Evolutionary conservation across 164 flowering plant genomes (phyloP), one percentile per base, ranked within the genome.

Genomic region (Dillenia turbinata): DNA sequence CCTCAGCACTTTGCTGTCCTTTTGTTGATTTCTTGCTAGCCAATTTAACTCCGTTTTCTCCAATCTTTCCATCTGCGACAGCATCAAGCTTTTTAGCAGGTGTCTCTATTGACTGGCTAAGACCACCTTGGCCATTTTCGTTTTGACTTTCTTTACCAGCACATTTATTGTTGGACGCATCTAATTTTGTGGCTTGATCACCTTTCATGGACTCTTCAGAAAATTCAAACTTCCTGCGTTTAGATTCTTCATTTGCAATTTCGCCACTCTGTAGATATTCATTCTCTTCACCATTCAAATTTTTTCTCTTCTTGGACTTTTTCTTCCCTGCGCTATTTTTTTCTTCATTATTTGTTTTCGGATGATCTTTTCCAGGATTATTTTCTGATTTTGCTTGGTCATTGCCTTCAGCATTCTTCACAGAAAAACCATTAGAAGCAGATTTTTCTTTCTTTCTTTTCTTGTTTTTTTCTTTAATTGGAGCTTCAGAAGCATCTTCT

Each of bases 231-330:
- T 81, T 79, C 40, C 75, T 77, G 45, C 75, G 74, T 56, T 81
- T 75, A 3, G 62, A 26, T 60, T 76, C 78, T 63, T 79, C 79
- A 58, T 10, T 52, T 24, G 6, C 61, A 52, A 52, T 69, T 55
- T 68, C 61, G 5, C 67, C 74, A 69, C 50, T 61, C 54, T 64
- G 59, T 52, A 59, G 61, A 57, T 52, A n/a, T 44, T 68, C 73
- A 47, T 17, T 62, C 56, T 75, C 82, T 59, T 77, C 89, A 71
- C 76, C 56, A 60, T 56, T 74, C 33, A 54, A 46, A 57, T 84
- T 74, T 74, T 90, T 88, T 62, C 90, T 82, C 65, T 88, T 88
- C 77, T 84, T 86, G 46, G 85, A 73, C 15, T 46, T 47, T 60
- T 78, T 81, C 13, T 66, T 67, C 52, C 69, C 77, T 53, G 56